Base-by-base conservation (phyloP, 192 early-diverging fungal genomes). In the Gigaspora rosea region DNA sequence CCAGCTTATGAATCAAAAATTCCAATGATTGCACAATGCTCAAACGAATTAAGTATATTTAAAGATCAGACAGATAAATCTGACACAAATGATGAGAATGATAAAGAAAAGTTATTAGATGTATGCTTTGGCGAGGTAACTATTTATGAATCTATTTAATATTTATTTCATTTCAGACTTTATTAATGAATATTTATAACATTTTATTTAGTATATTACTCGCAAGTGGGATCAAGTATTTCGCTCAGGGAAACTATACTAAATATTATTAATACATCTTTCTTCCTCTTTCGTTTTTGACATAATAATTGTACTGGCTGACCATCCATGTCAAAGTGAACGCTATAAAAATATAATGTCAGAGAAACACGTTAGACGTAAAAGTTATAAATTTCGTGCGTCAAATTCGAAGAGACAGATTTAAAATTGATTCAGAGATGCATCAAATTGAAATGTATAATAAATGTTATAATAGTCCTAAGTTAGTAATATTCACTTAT, bases 1-100 rank as follows among this genome's bases (percentile, higher is more conserved):
- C 90, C 90, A 13, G 79, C 78, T 16, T 90, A 85, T 65, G 80
- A 89, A 20, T 76, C 86, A 32, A 80, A 82, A 63, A 78, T 85
- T 75, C 84, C 84, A 13, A 63, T 84, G 18, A 57, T 82, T 20
- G 84, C 41, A 78, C 49, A 58, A 82, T 20, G 78, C 73, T 8
- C 11, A 51, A 50, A 76, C 77, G 72, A 51, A 12, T 57, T 73
- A 54, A 73, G 71, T 58, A 59, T 73, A n/a, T 57, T 73, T 35
- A 56, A 59, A 13, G 56, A 73, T 61, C 71, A 73, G 27, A 41
- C 27, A 7, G 4, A n/a, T 15, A 68, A 68, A 11, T 10, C 35
- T 68, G n/a, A 68, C 32, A 33, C 18, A 68, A 11, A 16, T 36
- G 58, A 8, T 36, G 58, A 8, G 56, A 15, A 61, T 73, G 71